phyloP scores from a whole-genome alignment of 176 grass and related monocot genomes.

The Guadua angustifolia region DNA sequence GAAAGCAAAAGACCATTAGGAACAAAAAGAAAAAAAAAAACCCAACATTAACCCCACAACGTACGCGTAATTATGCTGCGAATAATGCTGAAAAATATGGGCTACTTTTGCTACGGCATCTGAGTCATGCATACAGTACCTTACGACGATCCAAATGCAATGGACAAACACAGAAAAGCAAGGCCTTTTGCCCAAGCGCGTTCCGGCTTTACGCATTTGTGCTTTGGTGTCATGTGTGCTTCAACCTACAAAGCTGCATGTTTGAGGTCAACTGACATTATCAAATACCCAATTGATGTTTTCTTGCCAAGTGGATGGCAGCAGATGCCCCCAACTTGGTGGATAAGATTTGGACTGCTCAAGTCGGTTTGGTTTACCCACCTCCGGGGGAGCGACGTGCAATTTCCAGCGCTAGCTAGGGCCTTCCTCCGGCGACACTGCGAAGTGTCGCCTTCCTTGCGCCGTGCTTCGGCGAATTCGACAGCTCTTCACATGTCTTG shows the following conservation, averaged over 20 bases:
- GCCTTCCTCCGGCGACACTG: too few species aligned
- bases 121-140: neutral
- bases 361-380: neutral
- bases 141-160: slow-evolving; percentile 46
- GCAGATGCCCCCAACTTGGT: neutral
- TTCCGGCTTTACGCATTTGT: slow-evolving; percentile 24
- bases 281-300: neutral
- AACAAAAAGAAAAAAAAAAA: too few species aligned
- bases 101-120: slow-evolving; percentile 14
- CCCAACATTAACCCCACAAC: neutral
- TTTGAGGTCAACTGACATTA: slow-evolving; percentile 40
- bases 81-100: neutral
- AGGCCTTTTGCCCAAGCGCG: slow-evolving; percentile 1
- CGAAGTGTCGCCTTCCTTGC: too few species aligned
- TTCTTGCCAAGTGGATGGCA: slow-evolving; percentile 18
- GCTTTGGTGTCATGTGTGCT: neutral
- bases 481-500: too few species aligned
- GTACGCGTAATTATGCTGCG: neutral
- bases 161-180: slow-evolving; percentile 26
- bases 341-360: neutral
- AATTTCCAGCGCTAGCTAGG: too few species aligned
- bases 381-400: too few species aligned
- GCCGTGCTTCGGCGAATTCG: too few species aligned
- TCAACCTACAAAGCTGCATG: slow-evolving; percentile 33
- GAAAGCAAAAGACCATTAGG: slow-evolving; percentile 22